These are phyloP conservation scores for Aspergillus sclerotioniger DNA, from an alignment of 495 filamentous ascomycete genomes.

Conservation along the genomic window DNA sequence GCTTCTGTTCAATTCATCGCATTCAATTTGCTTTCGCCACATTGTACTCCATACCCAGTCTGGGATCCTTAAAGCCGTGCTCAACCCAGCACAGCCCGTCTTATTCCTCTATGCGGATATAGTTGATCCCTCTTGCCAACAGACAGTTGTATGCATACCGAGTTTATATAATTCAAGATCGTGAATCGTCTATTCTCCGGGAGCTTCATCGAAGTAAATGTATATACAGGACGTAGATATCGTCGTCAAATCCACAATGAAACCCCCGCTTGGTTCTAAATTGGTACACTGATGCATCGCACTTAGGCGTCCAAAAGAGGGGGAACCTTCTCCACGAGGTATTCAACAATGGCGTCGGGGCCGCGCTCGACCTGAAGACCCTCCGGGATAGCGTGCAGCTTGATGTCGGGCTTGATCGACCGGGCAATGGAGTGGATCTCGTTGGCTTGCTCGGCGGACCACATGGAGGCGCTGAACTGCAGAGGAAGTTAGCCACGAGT, in stretches of 20 bases:
- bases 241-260: neutral
- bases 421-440: constrained; percentile 56
- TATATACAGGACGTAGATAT: constrained; percentile 2
- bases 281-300: neutral
- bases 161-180: neutral
- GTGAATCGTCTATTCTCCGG: neutral
- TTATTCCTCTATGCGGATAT: too few relatives aligned
- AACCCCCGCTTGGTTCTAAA: neutral
- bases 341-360: constrained; percentile 65
- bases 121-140: neutral
- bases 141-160: neutral
- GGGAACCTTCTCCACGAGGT: constrained; percentile 58
- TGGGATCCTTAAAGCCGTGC: too few relatives aligned
- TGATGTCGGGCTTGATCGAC: constrained; percentile 49
- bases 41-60: too few relatives aligned
- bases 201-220: neutral
- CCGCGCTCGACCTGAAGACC: constrained; percentile 64
- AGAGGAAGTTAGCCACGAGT: neutral
- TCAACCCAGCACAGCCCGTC: too few relatives aligned
- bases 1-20: too few relatives aligned
- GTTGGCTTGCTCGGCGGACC: constrained; percentile 56
- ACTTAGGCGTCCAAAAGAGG: constrained; percentile 38
- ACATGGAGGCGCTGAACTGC: constrained; percentile 69
- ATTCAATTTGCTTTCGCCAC: too few relatives aligned
- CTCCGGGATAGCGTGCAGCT: constrained; percentile 59